Evolutionary conservation across 1,284 basidiomycete species (phyloP).

Genomic region (Leccinum pseudoinsigne): DNA sequence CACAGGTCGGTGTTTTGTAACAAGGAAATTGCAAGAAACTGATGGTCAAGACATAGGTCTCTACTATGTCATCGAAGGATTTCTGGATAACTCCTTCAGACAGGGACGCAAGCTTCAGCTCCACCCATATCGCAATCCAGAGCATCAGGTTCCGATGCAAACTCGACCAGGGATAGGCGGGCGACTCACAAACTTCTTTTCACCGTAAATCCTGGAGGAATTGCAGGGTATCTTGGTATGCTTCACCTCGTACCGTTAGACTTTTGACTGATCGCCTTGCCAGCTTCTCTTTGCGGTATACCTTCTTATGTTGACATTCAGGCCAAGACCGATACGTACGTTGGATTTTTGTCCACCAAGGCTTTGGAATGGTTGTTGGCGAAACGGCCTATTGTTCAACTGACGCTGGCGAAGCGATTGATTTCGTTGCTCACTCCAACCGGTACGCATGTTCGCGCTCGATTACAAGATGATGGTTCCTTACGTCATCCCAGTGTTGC

Average conservation of each 20-base stretch:
- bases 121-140: constrained; percentile 26
- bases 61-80: constrained; percentile 98
- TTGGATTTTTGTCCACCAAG: constrained; percentile 90
- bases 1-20: constrained; percentile 52
- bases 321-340: constrained; percentile 97
- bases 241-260: constrained; percentile 16
- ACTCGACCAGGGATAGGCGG: constrained; percentile 22
- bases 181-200: constrained; percentile 71
- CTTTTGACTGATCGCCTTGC: constrained; percentile 4
- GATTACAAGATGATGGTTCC: neutral
- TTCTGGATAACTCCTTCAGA: constrained; percentile 85
- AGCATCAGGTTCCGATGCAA: constrained; percentile 24
- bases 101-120: constrained; percentile 37
- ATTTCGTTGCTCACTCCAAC: constrained; percentile 94
- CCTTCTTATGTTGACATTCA: constrained; percentile 96
- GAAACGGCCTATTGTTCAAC: constrained; percentile 90
- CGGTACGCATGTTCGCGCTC: constrained; percentile 43
- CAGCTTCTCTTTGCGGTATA: constrained; percentile 88
- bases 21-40: constrained; percentile 1
- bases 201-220: constrained; percentile 96
- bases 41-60: constrained; percentile 54
- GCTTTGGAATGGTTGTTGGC: constrained; percentile 91
- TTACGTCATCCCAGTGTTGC: constrained; percentile 64
- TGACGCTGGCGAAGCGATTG: constrained; percentile 95
- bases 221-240: constrained; percentile 93